Evolutionary conservation across 768 basidiomycete species (phyloP), one percentile per base, ranked within the genome.

Genomic region (Russula brevipes): DNA sequence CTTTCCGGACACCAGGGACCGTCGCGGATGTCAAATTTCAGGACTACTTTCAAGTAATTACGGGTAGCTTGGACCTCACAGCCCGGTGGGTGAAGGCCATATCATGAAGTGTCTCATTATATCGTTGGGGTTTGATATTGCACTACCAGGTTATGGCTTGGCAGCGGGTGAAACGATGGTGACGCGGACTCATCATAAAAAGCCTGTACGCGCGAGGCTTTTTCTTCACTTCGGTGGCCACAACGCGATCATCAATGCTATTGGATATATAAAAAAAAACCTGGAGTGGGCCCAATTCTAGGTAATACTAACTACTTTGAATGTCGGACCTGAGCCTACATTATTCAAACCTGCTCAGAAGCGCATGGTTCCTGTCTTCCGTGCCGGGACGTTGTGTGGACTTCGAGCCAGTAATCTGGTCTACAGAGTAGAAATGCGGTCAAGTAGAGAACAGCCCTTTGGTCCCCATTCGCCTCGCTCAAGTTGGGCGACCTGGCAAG

Each of bases 161-260:
- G 95, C 95, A 0, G 97, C 97, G 5, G 97, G 97, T 42, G 98
- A 98, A 75, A 94, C 95, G 33, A 91, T 91, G 86, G 85, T 88
- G 16, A 97, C 94, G 11, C 79, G 98, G 46, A 99, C 97, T n/a
- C 97, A 99, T 74, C 97, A 99, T 81, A 98, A 98, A 76, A 99
- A 99, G 75, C 92, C 91, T 14, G 94, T 99, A 2, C 87, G 97
- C 61, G 86, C 96, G 0, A 81, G 74, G 84, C 2, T 98, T 99
- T 67, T 95, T 98, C 3, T 92, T 90, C 81, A 98, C 76, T 97
- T 98, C 73, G 80, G 85, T 47, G 97, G 97, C 0, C 97, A 98
- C 73, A 94, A 97, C 65, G 92, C 95, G 2, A 98, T 98, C 75
- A 92, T 99, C 80, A 99, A 99, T 74, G 94, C 94, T n/a, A n/a